Evolutionary conservation across 176 grass and related monocot genomes (phyloP).

Genomic region (Aegilops longissima): DNA sequence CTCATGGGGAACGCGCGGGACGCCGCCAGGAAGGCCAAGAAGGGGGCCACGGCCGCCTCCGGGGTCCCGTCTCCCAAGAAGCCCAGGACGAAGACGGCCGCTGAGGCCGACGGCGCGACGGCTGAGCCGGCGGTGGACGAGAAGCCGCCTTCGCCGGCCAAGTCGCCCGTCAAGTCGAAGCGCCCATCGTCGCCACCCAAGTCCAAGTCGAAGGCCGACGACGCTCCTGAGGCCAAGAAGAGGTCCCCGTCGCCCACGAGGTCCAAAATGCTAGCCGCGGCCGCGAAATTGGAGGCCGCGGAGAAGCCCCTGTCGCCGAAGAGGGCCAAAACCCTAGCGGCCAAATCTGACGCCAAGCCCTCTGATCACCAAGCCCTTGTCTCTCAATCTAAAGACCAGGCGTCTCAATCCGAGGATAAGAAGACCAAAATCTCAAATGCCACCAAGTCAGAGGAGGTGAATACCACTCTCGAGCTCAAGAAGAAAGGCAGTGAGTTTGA

Average conservation of each 20-base stretch:
- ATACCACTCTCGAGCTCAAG: conserved; percentile 66
- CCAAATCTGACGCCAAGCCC: conserved; percentile 45
- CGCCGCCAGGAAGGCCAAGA: conserved; percentile 56
- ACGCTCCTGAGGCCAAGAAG: not conserved
- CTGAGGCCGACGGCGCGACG: conserved; percentile 6
- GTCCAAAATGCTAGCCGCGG: conserved; percentile 25
- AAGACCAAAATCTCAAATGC: conserved; percentile 24
- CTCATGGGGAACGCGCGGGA: conserved; percentile 87
- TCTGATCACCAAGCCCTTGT: conserved; percentile 26
- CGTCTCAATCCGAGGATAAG: conserved; percentile 28
- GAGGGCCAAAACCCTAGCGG: conserved; percentile 51
- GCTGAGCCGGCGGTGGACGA: conserved; percentile 21
- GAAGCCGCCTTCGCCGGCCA: conserved; percentile 30
- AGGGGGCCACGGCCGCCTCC: not conserved
- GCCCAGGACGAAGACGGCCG: conserved; percentile 27
- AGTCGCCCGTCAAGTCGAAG: conserved; percentile 36
- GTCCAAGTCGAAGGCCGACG: conserved; percentile 17
- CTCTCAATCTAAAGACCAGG: conserved; percentile 2
- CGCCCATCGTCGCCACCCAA: conserved; percentile 38
- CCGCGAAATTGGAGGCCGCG: conserved; percentile 20
- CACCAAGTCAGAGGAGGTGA: conserved; percentile 34
- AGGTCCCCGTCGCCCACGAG: conserved; percentile 32
- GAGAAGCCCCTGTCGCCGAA: conserved; percentile 41
- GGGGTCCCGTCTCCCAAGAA: conserved; percentile 60
- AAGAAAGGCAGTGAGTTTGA: conserved; percentile 75